A percentile compares a stretch with the other conserved stretches of the same genome.
Evolutionary conservation across 495 filamentous ascomycete genomes (phyloP).

Genomic region (Tuber melanosporum): DNA sequence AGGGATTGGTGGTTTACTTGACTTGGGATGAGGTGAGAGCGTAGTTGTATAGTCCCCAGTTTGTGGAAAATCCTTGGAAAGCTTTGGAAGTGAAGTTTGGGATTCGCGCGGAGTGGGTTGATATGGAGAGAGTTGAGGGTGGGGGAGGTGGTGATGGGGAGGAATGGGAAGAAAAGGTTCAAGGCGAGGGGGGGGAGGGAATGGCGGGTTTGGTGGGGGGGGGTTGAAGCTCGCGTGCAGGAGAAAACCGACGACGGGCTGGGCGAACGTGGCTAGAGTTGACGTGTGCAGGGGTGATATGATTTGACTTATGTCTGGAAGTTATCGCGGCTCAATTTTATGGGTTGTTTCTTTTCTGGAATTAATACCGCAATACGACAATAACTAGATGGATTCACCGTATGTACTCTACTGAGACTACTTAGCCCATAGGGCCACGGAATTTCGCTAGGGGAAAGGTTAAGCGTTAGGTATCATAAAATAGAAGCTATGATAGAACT

Average conservation of each 20-base stretch:
- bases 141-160: background rate
- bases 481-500: background rate
- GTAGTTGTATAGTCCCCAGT: background rate
- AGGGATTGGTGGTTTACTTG: background rate
- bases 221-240: background rate
- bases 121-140: background rate
- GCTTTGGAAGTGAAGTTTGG: background rate
- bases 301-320: background rate
- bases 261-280: background rate
- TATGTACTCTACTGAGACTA: background rate
- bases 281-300: background rate
- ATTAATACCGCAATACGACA: background rate
- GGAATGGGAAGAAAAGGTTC: background rate
- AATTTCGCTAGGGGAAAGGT: background rate
- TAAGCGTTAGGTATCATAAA: background rate
- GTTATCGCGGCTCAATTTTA: background rate
- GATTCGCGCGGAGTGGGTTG: conserved; percentile 1
- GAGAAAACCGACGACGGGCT: background rate
- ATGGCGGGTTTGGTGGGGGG: background rate
- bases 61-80: background rate
- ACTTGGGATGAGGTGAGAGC: background rate
- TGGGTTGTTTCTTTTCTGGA: background rate
- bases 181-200: background rate
- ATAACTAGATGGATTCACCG: too few species aligned
- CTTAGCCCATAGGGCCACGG: background rate